Conservation (phyloP, 169 alveolate genomes). For the Plasmodium vivax region DNA sequence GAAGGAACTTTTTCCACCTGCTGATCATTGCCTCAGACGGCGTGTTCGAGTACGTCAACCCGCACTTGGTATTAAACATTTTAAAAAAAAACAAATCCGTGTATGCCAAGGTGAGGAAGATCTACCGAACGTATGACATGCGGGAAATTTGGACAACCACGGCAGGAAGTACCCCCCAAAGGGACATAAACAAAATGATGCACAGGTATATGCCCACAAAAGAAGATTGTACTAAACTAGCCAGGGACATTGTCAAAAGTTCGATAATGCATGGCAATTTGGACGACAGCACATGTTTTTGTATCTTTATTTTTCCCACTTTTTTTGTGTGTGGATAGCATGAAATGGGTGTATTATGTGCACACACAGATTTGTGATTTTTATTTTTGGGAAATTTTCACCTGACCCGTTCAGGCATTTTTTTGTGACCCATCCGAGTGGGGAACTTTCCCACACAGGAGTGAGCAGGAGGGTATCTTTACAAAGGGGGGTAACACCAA, state of each 20-base stretch:
- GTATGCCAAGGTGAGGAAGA: constrained; percentile 42
- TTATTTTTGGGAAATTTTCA: neutral
- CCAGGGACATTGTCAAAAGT: constrained; percentile 38
- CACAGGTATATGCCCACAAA: constrained; percentile 37
- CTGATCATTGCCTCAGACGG: constrained; percentile 71
- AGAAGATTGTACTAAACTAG: constrained; percentile 38
- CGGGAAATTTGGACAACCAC: neutral
- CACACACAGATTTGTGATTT: neutral
- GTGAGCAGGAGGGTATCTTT: neutral
- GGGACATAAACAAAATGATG: constrained; percentile 6
- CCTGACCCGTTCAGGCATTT: neutral
- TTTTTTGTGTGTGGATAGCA: neutral
- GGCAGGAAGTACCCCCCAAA: neutral
- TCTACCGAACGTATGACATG: neutral
- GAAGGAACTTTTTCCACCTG: constrained; percentile 56
- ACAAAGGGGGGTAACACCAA: neutral
- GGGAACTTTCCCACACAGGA: neutral
- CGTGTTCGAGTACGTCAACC: constrained; percentile 51
- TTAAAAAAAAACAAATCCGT: constrained; percentile 52
- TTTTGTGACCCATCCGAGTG: neutral
- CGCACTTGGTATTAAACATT: constrained; percentile 21
- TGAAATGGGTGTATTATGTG: neutral
- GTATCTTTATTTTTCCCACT: constrained; percentile 62
- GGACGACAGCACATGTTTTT: constrained; percentile 72
- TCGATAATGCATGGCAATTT: constrained; percentile 33